Evolutionary conservation across 495 filamentous ascomycete species (phyloP).

Genomic region (Pseudevernia furfuracea): DNA sequence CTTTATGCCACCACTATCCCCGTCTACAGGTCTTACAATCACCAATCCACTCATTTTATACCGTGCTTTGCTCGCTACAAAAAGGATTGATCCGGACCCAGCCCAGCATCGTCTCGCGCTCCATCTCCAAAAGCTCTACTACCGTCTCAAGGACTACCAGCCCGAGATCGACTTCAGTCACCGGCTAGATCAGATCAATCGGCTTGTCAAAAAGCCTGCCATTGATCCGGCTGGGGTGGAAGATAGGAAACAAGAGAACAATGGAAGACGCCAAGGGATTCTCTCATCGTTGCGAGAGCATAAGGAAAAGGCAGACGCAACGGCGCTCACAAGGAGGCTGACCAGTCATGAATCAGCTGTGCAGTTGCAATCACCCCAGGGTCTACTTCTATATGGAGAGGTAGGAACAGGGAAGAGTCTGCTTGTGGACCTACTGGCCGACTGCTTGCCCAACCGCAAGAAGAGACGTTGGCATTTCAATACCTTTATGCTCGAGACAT

Average conservation of each 20-base stretch:
- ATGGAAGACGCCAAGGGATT: slow-evolving; percentile 7
- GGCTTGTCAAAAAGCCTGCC: slow-evolving; percentile 30
- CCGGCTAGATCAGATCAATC: slow-evolving; percentile 45
- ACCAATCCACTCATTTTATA: slow-evolving; percentile 68
- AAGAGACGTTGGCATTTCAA: slow-evolving; percentile 70
- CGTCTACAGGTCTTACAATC: slow-evolving; percentile 45
- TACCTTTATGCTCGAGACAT: slow-evolving; percentile 63
- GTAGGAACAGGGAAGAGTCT: slow-evolving; percentile 67
- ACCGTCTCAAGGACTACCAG: slow-evolving; percentile 58
- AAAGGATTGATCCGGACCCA: slow-evolving; percentile 51
- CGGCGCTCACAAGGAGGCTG: slow-evolving; percentile 52
- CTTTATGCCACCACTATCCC: slow-evolving; percentile 17
- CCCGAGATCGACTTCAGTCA: slow-evolving; percentile 54
- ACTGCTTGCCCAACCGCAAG: slow-evolving; percentile 55
- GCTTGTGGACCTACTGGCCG: slow-evolving; percentile 61
- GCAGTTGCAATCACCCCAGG: slow-evolving; percentile 52
- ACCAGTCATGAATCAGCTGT: slow-evolving; percentile 57
- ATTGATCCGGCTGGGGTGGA: not conserved
- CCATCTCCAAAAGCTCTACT: slow-evolving; percentile 61
- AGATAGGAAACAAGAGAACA: not conserved
- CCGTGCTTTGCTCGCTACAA: slow-evolving; percentile 51
- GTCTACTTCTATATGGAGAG: slow-evolving; percentile 60
- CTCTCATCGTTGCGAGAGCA: slow-evolving; percentile 29
- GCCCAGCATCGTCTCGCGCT: slow-evolving; percentile 60
- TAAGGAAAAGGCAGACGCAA: slow-evolving; percentile 39